Evolutionary conservation across 345 rosid genomes (phyloP).

Genomic region (Anastatica hierochuntica): DNA sequence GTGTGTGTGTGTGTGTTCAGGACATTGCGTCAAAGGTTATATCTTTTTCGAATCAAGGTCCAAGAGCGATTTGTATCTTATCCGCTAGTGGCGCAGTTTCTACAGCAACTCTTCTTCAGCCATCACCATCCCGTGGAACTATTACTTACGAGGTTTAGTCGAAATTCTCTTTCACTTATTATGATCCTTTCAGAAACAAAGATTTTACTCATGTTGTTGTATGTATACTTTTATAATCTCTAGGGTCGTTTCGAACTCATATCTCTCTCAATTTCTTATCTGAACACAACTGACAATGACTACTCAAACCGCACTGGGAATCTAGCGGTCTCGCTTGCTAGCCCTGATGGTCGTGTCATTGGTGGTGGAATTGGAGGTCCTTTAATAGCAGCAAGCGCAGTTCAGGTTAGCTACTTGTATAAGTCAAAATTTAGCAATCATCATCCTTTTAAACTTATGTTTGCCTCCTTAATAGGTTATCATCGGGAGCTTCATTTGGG

Average conservation of each 20-base stretch:
- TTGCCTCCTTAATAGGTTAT: constrained; percentile 42
- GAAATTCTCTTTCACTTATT: neutral
- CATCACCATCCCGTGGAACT: constrained; percentile 66
- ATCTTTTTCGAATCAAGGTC: constrained; percentile 79
- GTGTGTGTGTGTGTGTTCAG: too few species aligned
- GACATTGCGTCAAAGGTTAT: constrained; percentile 52
- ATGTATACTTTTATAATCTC: constrained; percentile 9
- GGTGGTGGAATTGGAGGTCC: constrained; percentile 94
- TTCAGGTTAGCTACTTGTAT: constrained; percentile 44
- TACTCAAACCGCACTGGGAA: constrained; percentile 56
- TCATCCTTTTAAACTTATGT: neutral
- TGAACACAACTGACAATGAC: constrained; percentile 40
- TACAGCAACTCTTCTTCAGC: constrained; percentile 75
- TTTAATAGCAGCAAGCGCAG: constrained; percentile 80
- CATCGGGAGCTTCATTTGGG: constrained; percentile 86
- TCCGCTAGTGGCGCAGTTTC: constrained; percentile 92
- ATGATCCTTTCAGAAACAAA: neutral
- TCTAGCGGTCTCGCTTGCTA: constrained; percentile 78
- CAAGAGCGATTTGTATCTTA: constrained; percentile 75
- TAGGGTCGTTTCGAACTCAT: constrained; percentile 90
- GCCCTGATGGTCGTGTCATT: constrained; percentile 85
- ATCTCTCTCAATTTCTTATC: constrained; percentile 72
- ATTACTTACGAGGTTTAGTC: constrained; percentile 88
- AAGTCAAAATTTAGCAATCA: neutral
- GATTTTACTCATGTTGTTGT: neutral